phyloP scores from a whole-genome alignment of 441 rosid genomes.

The Macaranga tanarius region DNA sequence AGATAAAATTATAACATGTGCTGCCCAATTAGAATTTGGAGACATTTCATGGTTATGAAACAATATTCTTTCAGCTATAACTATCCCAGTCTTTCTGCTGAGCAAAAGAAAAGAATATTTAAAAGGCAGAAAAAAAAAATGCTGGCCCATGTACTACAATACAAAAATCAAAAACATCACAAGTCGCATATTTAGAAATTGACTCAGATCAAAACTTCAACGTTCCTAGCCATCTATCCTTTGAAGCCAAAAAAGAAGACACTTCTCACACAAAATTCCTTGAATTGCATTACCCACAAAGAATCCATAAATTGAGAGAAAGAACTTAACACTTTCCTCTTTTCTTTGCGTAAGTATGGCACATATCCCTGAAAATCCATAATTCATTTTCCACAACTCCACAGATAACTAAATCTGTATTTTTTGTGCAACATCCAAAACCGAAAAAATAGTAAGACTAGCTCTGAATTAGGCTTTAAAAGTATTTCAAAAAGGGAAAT shows the following conservation, averaged over 20 bases:
- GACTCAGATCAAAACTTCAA: background rate
- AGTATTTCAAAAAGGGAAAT: background rate
- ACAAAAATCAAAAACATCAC: background rate
- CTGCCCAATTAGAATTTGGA: background rate
- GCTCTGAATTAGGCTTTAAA: background rate
- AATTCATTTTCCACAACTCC: background rate
- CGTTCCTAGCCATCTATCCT: slow-evolving; percentile 2
- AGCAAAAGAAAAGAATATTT: background rate
- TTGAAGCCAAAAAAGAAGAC: background rate
- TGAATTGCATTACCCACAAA: background rate
- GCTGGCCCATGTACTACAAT: background rate
- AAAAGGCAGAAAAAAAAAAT: background rate
- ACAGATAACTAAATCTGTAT: background rate
- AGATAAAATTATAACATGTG: background rate
- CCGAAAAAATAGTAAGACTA: background rate
- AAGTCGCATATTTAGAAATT: background rate
- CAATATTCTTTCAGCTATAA: background rate
- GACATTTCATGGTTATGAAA: background rate
- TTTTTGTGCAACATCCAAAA: background rate
- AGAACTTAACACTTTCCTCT: background rate
- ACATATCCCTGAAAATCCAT: background rate
- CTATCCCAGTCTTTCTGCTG: background rate
- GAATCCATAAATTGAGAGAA: background rate
- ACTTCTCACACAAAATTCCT: background rate
- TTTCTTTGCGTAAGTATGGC: background rate